Evolutionary conservation across 108 stramenopile genomes (phyloP), one percentile per base, ranked within the genome.

Genomic region (Schizochytrium sp.): DNA sequence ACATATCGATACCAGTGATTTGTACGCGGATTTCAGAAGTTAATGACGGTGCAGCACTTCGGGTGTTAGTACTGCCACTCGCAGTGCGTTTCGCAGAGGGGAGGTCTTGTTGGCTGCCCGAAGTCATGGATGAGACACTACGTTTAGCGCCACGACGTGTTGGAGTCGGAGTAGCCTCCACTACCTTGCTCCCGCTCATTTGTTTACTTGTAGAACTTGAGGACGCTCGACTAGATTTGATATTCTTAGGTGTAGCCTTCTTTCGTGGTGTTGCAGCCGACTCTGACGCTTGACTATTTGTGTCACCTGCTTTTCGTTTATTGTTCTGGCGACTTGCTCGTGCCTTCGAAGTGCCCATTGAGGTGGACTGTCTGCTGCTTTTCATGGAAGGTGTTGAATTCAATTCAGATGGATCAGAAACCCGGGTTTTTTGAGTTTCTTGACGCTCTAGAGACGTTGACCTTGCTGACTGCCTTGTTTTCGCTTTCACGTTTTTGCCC

Each of bases 1-100:
- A 38, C 64, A 69, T 69, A 3, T 69, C 64, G 15, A 69, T 69
- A 28, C 64, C 64, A 28, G 64, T 69, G 64, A 69, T 69, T 15
- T 69, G 64, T 44, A 69, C 64, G 64, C 64, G 64, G 28, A 69
- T 44, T 44, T 69, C 64, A 8, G 42, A 38, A 7, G 64, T 38
- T 13, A 69, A 44, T 7, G 44, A 8, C 0, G 64, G 64, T 5
- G 64, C 64, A 7, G 64, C 64, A 2, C 64, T 69, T 15, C 64
- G 64, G 42, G 64, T 44, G 10, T 38, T 44, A 58, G 13, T 58
- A 17, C 17, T 58, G 64, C 19, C 12, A 1, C 64, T 38, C 64
- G 64, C 64, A 15, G 64, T 44, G 19, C 64, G 64, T 69, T 69
- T 69, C 19, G 64, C 64, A 38, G 12, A 44, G 42, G 19, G 64